These are phyloP conservation scores for Pseudofabraea citricarpa DNA, from an alignment of 2,329 filamentous ascomycete genomes.

Conservation along the genomic window DNA sequence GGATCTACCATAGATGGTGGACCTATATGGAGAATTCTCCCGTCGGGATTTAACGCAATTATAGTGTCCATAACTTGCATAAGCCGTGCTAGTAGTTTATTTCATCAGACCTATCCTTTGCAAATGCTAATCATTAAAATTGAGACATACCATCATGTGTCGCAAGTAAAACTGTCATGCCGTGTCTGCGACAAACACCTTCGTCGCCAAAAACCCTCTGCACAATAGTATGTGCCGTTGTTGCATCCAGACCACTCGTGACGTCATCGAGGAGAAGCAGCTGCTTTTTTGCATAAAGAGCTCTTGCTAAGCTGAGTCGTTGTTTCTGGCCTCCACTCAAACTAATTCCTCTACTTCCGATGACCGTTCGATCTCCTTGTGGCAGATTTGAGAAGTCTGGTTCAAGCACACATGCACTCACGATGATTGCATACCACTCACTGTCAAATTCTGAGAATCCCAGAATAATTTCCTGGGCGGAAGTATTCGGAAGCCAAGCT, in stretches of 20 bases:
- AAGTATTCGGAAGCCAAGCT: constrained; percentile 17
- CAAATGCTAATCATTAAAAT: not conserved
- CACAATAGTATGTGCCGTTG: constrained; percentile 8
- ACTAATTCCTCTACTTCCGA: constrained; percentile 34
- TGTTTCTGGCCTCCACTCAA: constrained; percentile 39
- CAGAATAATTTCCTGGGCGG: constrained; percentile 23
- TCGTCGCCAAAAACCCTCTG: constrained; percentile 4
- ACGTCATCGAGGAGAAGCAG: constrained; percentile 15
- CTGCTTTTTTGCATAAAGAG: constrained; percentile 11
- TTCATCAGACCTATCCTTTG: constrained; percentile 5
- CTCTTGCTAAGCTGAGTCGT: constrained; percentile 26
- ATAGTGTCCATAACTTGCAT: too few relatives aligned
- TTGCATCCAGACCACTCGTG: constrained; percentile 12
- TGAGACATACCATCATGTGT: constrained; percentile 16
- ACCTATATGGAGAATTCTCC: too few relatives aligned
- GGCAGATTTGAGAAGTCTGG: constrained; percentile 30
- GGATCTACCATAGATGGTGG: too few relatives aligned
- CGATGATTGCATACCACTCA: constrained; percentile 16
- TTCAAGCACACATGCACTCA: constrained; percentile 30
- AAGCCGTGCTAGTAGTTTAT: constrained; percentile 9
- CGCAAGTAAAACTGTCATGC: constrained; percentile 29
- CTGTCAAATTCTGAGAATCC: constrained; percentile 14
- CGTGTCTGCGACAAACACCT: constrained; percentile 10
- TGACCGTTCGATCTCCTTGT: constrained; percentile 29
- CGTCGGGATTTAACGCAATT: too few relatives aligned